Evolutionary conservation across 2,329 filamentous ascomycete species (phyloP).

Genomic region (Pseudogymnoascus pannorum): DNA sequence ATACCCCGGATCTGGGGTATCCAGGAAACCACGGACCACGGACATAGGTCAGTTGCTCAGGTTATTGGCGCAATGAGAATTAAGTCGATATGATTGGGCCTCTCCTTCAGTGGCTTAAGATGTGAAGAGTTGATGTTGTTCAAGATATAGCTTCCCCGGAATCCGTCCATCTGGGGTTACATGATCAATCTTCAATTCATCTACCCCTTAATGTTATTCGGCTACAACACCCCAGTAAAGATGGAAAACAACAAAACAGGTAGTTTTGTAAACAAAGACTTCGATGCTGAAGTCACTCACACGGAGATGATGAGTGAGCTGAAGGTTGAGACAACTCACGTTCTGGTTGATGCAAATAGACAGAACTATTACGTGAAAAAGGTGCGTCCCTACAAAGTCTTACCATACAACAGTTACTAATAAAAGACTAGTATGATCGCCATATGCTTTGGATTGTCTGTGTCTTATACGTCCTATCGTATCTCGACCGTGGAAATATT

Average conservation of each 20-base stretch:
- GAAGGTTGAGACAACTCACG: background rate
- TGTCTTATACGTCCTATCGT: background rate
- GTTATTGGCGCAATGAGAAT: background rate
- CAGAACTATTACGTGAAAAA: background rate
- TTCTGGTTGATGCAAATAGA: background rate
- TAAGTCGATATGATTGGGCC: background rate
- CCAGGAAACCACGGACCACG: background rate
- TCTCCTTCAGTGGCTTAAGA: background rate
- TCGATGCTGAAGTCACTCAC: background rate
- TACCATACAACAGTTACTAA: background rate
- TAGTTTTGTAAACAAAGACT: background rate
- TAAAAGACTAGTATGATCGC: background rate
- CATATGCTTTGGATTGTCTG: slow-evolving; percentile 1
- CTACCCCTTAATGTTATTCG: background rate
- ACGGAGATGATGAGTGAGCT: background rate
- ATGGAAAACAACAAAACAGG: background rate
- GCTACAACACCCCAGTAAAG: background rate
- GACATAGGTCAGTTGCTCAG: background rate
- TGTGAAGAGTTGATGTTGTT: background rate
- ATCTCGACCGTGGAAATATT: slow-evolving; percentile 19
- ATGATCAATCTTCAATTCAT: background rate
- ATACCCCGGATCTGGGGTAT: background rate
- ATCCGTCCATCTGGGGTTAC: background rate
- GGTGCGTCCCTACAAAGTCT: background rate
- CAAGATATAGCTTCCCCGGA: background rate